Base-by-base conservation (phyloP, 441 rosid genomes). In the Viola pubescens region DNA sequence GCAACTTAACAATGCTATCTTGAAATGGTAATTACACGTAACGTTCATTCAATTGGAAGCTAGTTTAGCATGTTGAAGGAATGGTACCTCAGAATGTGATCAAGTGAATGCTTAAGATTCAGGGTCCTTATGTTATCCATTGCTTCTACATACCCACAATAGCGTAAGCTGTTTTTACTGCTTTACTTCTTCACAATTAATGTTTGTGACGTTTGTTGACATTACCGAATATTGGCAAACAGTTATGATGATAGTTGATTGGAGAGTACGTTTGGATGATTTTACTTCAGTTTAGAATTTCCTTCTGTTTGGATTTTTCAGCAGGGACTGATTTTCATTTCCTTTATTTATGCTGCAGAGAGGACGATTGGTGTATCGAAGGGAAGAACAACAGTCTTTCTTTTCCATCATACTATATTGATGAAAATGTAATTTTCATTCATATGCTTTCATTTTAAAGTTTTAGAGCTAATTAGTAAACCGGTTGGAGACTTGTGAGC, bases 321-420 rank as follows among this genome's bases (percentile, higher is more conserved):
- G 62, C 51, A 10, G 43, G 52, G 39, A 53, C 43, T 65, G 37
- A 61, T 54, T 53, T 46, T 50, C 52, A 39, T 67, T 16, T 58
- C 44, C 38, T 68, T 73, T 56, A 59, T 72, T 39, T 70, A 52
- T 76, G 82, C 86, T 68, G 73, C 64, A 94, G 99, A 72, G 97
- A 88, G 70, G 92, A 88, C 54, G 97, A 86, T 65, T 90, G 95
- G 90, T 77, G 71, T 65, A 38, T 78, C 61, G 97, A 86, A 59
- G 96, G 79, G 71, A 86, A 75, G 70, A 80, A 80, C 78, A 88
- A 83, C 56, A 63, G 79, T 9, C 75, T 82, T 53, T 82, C 98
- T 54, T 86, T 88, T 71, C 98, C 94, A 19, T 90, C 97, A 58
- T 88, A 86, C 76, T 90, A 94, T 61, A 94, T 90, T 69, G 91